phyloP scores from a whole-genome alignment of 257 asterid genomes.

The Petrea volubilis region DNA sequence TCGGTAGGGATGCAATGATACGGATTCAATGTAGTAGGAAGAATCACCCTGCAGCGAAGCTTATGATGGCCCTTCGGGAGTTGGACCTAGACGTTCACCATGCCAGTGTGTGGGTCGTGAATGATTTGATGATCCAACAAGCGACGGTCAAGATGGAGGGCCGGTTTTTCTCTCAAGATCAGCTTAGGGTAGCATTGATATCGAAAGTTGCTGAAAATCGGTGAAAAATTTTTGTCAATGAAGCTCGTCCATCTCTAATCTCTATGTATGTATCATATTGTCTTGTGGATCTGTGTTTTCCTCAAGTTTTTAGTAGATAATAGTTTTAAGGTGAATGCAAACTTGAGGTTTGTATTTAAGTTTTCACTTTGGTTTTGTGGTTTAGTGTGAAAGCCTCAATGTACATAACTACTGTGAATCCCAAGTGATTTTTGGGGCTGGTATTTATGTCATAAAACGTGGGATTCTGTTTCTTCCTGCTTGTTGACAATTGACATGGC shows the following conservation, averaged over 20 bases:
- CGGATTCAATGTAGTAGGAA: conserved; percentile 65
- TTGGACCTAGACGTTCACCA: conserved; percentile 78
- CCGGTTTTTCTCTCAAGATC: conserved; percentile 63
- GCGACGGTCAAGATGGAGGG: conserved; percentile 84
- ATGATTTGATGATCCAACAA: conserved; percentile 84
- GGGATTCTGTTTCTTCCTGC: neutral
- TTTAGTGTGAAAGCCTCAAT: neutral
- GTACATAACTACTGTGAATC: conserved; percentile 14
- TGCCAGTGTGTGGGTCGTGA: conserved; percentile 79
- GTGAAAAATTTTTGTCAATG: neutral
- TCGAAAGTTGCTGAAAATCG: conserved; percentile 48
- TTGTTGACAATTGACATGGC: neutral
- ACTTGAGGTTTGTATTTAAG: conserved; percentile 8
- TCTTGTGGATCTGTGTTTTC: neutral
- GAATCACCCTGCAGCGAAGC: conserved; percentile 83
- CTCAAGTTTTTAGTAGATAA: neutral
- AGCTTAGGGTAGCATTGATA: conserved; percentile 62
- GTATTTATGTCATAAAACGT: conserved; percentile 5
- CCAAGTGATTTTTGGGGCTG: conserved; percentile 3
- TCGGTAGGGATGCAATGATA: conserved; percentile 79
- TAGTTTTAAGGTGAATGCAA: conserved; percentile 1
- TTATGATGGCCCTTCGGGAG: conserved; percentile 77
- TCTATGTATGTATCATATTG: neutral
- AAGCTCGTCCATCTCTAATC: neutral
- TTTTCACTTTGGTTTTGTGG: neutral